Conservation (phyloP, 257 asterid genomes). For the Lycium ferocissimum region DNA sequence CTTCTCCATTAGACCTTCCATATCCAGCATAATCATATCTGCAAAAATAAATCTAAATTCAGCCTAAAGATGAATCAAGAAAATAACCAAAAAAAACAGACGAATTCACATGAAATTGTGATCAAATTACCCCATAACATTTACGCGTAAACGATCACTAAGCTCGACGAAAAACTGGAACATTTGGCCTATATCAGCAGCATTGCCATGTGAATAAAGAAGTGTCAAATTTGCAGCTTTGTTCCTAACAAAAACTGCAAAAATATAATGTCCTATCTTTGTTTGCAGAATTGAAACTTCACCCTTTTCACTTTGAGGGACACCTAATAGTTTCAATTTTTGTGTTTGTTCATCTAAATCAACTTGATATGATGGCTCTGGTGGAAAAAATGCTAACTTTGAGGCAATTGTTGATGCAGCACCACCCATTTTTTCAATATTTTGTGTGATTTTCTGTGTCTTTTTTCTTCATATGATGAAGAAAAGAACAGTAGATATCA, state of each 20-base stretch:
- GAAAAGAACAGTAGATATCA: neutral
- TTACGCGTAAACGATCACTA: slow-evolving; percentile 21
- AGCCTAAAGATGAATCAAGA: neutral
- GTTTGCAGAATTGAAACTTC: slow-evolving; percentile 22
- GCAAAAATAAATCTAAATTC: neutral
- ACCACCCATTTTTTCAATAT: neutral
- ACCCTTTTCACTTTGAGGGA: slow-evolving; percentile 27
- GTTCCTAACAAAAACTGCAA: slow-evolving; percentile 28
- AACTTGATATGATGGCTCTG: slow-evolving; percentile 22
- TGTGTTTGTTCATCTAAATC: slow-evolving; percentile 27
- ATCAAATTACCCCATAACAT: slow-evolving; percentile 21
- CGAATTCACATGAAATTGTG: neutral
- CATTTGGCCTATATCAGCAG: slow-evolving; percentile 30
- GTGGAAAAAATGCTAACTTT: slow-evolving; percentile 20
- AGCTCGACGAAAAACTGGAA: slow-evolving; percentile 12
- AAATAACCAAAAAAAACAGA: neutral
- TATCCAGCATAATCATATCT: slow-evolving; percentile 33
- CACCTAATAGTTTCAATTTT: slow-evolving; percentile 15
- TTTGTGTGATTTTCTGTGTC: neutral
- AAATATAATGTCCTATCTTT: slow-evolving; percentile 13
- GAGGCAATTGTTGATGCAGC: slow-evolving; percentile 27
- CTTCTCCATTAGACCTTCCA: slow-evolving; percentile 31
- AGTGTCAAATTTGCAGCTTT: slow-evolving; percentile 21
- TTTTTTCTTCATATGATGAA: neutral
- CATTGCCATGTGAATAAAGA: slow-evolving; percentile 24